Conservation (phyloP, 495 filamentous ascomycete species). For the Chaetomium cochliodes region DNA sequence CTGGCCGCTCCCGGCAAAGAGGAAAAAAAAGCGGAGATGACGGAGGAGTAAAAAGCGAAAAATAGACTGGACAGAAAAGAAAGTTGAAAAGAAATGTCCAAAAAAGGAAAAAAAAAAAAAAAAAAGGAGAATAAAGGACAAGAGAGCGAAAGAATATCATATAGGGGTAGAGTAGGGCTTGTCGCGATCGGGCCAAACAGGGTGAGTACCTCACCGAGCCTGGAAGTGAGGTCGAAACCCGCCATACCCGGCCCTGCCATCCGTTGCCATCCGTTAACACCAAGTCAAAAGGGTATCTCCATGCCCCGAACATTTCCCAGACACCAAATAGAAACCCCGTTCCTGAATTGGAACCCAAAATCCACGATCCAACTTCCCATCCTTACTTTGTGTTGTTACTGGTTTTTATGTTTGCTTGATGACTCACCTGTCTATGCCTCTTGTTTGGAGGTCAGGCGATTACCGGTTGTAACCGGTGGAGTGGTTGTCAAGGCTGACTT, state of each 20-base stretch:
- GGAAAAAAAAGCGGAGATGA: neutral
- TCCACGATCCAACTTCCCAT: too few relatives aligned
- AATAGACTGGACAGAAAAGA: neutral
- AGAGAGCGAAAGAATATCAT: neutral
- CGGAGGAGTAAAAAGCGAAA: neutral
- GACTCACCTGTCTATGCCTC: neutral
- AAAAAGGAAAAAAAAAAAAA: neutral
- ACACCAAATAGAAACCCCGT: neutral
- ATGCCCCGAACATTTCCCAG: neutral
- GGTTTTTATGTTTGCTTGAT: neutral
- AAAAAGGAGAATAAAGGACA: neutral
- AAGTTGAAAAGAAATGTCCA: neutral
- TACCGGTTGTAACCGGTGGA: constrained; percentile 2
- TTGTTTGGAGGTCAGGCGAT: neutral
- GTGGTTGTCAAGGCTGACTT: constrained; percentile 13
- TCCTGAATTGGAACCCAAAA: neutral
- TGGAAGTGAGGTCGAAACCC: too few relatives aligned
- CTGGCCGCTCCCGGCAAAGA: too few relatives aligned
- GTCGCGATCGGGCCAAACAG: neutral
- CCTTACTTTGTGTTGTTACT: neutral
- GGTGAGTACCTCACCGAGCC: neutral
- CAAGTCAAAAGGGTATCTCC: constrained; percentile 6
- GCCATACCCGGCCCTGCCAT: neutral
- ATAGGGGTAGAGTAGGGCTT: too few relatives aligned
- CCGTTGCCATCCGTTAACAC: neutral